phyloP scores from a whole-genome alignment of 1,139 yeast species.

The Yamadazyma aaseri region DNA sequence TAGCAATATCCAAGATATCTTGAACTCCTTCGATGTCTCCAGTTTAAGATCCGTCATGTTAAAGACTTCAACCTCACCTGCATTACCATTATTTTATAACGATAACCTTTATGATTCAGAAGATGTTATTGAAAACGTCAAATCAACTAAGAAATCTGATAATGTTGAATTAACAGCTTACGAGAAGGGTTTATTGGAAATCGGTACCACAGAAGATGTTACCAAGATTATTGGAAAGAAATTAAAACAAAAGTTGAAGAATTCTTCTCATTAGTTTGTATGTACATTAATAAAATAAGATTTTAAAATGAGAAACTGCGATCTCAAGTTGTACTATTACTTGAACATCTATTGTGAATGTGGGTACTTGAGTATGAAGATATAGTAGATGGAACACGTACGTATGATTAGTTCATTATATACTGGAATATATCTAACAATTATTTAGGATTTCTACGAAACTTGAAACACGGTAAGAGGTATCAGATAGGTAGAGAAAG shows the following conservation, averaged over 20 bases:
- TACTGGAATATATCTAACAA: background rate
- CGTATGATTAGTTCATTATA: conserved; percentile 4
- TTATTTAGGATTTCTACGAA: background rate
- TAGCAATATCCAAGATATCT: conserved; percentile 58
- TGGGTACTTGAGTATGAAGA: conserved; percentile 13
- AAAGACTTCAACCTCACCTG: conserved; percentile 72
- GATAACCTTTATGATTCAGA: conserved; percentile 52
- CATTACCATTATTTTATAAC: conserved; percentile 76
- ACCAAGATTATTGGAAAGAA: conserved; percentile 46
- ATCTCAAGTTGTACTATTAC: too few species aligned
- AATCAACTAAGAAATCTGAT: conserved; percentile 21
- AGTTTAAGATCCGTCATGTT: conserved; percentile 60
- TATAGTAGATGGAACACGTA: conserved; percentile 8
- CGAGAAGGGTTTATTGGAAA: conserved; percentile 77
- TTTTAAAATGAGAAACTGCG: conserved; percentile 1
- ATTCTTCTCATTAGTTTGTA: conserved; percentile 7
- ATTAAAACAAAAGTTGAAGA: conserved; percentile 20
- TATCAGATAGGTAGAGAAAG: conserved; percentile 32
- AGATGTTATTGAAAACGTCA: conserved; percentile 26
- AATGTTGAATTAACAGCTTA: conserved; percentile 52
- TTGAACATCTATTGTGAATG: conserved; percentile 6
- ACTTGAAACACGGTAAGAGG: conserved; percentile 15
- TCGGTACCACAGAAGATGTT: conserved; percentile 71
- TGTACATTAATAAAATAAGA: conserved; percentile 9
- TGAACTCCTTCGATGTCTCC: conserved; percentile 45